A percentile compares a stretch with the other conserved stretches of the same genome.
Conservation (phyloP, 768 basidiomycete genomes). For the Mycena alexandri region DNA sequence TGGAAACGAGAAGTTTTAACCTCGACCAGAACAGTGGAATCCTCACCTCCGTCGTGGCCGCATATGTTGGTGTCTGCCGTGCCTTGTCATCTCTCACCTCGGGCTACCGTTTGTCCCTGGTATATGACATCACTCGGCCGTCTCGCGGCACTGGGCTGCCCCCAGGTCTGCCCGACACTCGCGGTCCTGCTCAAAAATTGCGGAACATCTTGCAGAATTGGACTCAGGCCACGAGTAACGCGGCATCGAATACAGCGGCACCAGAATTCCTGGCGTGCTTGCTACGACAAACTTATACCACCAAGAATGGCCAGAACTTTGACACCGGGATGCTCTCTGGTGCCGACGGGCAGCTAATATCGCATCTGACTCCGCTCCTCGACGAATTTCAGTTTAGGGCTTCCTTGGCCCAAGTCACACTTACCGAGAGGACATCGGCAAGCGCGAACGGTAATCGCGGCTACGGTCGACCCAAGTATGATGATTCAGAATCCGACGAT, state of each 20-base stretch:
- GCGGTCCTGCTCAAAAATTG: background rate
- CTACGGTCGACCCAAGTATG: background rate
- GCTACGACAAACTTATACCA: background rate
- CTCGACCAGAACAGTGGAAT: background rate
- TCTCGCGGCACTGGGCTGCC: background rate
- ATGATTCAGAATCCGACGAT: background rate
- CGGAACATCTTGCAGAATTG: constrained; percentile 2
- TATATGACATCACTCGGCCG: background rate
- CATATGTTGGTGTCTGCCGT: background rate
- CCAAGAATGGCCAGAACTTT: background rate
- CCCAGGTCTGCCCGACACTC: background rate
- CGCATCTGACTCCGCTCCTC: background rate
- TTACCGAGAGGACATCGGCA: background rate
- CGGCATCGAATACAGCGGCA: background rate
- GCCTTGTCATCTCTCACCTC: background rate
- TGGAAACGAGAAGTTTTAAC: background rate
- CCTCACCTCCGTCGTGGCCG: constrained; percentile 5
- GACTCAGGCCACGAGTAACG: background rate
- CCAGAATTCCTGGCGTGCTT: constrained; percentile 6
- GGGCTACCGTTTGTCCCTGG: constrained; percentile 4
- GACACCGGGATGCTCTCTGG: background rate
- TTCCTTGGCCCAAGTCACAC: constrained; percentile 5
- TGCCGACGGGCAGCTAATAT: constrained; percentile 3
- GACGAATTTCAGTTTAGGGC: background rate
- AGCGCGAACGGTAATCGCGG: background rate